Percentiles rank a stretch among this genome's conserved stretches.
Conservation (phyloP, 805 yeast genomes). For the Jamesozyma hellenica region DNA sequence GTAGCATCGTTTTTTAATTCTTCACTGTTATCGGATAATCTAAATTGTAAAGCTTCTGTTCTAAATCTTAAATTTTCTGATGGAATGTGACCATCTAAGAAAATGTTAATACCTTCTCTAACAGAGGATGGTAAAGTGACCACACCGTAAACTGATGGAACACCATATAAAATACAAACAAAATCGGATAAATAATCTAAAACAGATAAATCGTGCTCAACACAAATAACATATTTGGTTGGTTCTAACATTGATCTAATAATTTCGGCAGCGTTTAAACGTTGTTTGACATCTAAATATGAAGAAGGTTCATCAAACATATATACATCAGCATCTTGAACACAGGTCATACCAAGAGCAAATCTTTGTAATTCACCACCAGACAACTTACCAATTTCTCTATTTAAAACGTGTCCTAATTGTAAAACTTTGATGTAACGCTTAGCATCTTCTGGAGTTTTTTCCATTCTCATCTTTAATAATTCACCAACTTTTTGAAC, state of each 20-base stretch:
- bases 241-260: slow-evolving; percentile 77
- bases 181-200: slow-evolving; percentile 94
- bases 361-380: slow-evolving; percentile 99
- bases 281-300: slow-evolving; percentile 95
- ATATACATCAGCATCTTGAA: slow-evolving; percentile 88
- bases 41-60: slow-evolving; percentile 88
- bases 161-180: slow-evolving; percentile 94
- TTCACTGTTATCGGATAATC: slow-evolving; percentile 84
- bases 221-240: slow-evolving; percentile 82
- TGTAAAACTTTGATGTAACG: slow-evolving; percentile 62
- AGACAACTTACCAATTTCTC: slow-evolving; percentile 83
- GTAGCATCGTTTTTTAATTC: slow-evolving; percentile 66
- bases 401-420: slow-evolving; percentile 60
- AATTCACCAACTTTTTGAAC: slow-evolving; percentile 78
- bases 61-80: slow-evolving; percentile 96
- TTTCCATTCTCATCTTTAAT: slow-evolving; percentile 66
- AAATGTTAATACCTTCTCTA: slow-evolving; percentile 97
- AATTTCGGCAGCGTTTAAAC: slow-evolving; percentile 92
- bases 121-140: slow-evolving; percentile 94
- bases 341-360: slow-evolving; percentile 95
- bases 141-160: slow-evolving; percentile 97
- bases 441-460: slow-evolving; percentile 51
- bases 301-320: slow-evolving; percentile 99
- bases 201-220: slow-evolving; percentile 97
- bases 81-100: slow-evolving; percentile 95